Evolutionary conservation across 1,139 yeast genomes (phyloP).

Genomic region (Casaregolazyma suthepensis): DNA sequence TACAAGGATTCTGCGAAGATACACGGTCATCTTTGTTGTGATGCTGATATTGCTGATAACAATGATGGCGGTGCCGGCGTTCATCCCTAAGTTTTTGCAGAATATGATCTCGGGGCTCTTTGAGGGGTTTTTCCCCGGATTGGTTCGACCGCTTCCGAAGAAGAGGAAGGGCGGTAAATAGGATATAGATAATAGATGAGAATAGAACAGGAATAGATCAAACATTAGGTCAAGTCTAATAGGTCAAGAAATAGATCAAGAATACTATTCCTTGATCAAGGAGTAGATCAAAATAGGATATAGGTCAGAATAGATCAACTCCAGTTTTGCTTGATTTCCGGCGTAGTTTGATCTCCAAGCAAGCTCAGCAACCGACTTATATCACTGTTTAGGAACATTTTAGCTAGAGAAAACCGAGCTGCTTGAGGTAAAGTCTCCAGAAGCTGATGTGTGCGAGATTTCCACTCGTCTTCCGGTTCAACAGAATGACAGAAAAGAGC

Average conservation of each 20-base stretch:
- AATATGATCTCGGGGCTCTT: background rate
- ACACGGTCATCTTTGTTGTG: constrained; percentile 70
- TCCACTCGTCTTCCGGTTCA: constrained; percentile 5
- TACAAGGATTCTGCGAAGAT: constrained; percentile 95
- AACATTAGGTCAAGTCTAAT: too few species aligned
- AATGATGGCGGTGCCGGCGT: constrained; percentile 87
- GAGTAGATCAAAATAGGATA: background rate
- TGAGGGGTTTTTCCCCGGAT: constrained; percentile 7
- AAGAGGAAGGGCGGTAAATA: background rate
- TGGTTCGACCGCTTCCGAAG: constrained; percentile 6
- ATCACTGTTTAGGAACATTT: constrained; percentile 11
- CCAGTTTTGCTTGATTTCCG: constrained; percentile 2
- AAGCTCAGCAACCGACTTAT: background rate
- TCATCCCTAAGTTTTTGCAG: constrained; percentile 24
- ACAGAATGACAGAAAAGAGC: background rate
- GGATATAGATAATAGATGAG: too few species aligned
- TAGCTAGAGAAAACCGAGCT: constrained; percentile 17
- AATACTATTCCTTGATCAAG: too few species aligned
- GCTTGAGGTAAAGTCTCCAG: constrained; percentile 10
- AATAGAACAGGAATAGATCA: background rate
- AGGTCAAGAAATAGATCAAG: background rate
- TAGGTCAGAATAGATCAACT: background rate
- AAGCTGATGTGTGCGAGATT: constrained; percentile 9
- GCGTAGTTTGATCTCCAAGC: background rate
- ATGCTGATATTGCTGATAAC: constrained; percentile 64